These are phyloP conservation scores for Naematelia aurantialba DNA, from an alignment of 768 basidiomycete genomes.

Conservation along the genomic window DNA sequence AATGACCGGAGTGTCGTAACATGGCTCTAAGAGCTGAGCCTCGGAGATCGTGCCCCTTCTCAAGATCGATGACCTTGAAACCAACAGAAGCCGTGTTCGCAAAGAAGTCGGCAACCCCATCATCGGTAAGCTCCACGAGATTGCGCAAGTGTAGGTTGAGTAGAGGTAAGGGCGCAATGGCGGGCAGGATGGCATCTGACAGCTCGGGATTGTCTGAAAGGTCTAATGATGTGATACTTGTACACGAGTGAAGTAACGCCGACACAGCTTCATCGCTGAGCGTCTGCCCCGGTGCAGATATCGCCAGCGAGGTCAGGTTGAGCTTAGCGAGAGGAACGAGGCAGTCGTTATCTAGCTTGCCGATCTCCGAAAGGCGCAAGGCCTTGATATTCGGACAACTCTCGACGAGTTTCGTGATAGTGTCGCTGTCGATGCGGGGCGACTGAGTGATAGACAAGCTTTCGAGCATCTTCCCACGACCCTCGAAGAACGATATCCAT, in stretches of 20 bases:
- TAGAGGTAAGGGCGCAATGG: slow-evolving; percentile 59
- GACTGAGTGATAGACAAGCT: slow-evolving; percentile 78
- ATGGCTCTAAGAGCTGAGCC: slow-evolving; percentile 60
- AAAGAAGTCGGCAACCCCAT: slow-evolving; percentile 69
- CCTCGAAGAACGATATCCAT: slow-evolving; percentile 72
- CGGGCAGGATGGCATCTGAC: slow-evolving; percentile 56
- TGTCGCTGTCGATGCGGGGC: slow-evolving; percentile 74
- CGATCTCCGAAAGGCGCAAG: slow-evolving; percentile 75
- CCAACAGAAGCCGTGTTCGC: slow-evolving; percentile 21
- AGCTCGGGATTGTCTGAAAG: slow-evolving; percentile 68
- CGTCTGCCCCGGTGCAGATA: slow-evolving; percentile 57
- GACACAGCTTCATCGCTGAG: slow-evolving; percentile 61
- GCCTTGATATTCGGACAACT: slow-evolving; percentile 61
- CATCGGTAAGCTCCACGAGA: slow-evolving; percentile 64
- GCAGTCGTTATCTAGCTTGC: slow-evolving; percentile 65
- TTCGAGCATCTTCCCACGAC: slow-evolving; percentile 60
- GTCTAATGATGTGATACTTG: slow-evolving; percentile 60
- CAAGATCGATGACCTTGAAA: slow-evolving; percentile 56
- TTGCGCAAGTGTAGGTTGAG: slow-evolving; percentile 59
- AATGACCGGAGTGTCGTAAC: slow-evolving; percentile 63
- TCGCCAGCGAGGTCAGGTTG: slow-evolving; percentile 62
- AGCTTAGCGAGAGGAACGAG: slow-evolving; percentile 58
- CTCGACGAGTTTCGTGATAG: slow-evolving; percentile 60
- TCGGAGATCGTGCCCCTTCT: slow-evolving; percentile 61
- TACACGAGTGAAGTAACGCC: slow-evolving; percentile 58